phyloP scores from a whole-genome alignment of 140 eudicot genomes.

The Oenanthe javanica region DNA sequence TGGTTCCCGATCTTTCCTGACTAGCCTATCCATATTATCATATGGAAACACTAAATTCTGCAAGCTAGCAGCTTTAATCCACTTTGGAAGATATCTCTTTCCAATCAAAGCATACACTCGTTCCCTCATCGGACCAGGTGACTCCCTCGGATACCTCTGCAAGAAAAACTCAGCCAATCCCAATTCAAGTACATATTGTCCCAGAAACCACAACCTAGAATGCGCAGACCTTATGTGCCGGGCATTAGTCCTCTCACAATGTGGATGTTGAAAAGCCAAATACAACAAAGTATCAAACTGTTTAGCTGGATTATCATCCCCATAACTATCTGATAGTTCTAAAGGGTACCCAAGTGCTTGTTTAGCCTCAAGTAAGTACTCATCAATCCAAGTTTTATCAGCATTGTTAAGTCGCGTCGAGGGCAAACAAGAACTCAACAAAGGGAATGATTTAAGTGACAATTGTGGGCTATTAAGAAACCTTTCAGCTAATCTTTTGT shows the following conservation, averaged over 20 bases:
- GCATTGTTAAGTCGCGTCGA: conserved; percentile 60
- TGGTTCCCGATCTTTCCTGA: conserved; percentile 75
- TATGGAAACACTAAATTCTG: conserved; percentile 75
- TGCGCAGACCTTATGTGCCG: conserved; percentile 87
- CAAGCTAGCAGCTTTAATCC: conserved; percentile 96
- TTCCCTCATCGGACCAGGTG: conserved; percentile 99
- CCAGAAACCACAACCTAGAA: conserved; percentile 78
- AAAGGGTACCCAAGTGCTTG: conserved; percentile 95
- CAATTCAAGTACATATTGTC: conserved; percentile 84
- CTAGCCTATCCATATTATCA: conserved; percentile 81
- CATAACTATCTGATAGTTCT: conserved; percentile 69
- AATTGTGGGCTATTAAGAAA: conserved; percentile 90
- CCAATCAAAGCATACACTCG: conserved; percentile 88
- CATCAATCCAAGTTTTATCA: conserved; percentile 87
- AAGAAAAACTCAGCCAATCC: conserved; percentile 86
- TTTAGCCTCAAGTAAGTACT: conserved; percentile 79
- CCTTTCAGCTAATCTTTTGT: conserved; percentile 67
- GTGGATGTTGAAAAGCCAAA: conserved; percentile 91
- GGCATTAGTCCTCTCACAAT: conserved; percentile 78
- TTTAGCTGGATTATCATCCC: conserved; percentile 94
- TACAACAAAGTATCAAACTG: conserved; percentile 89
- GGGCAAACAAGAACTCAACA: conserved; percentile 87
- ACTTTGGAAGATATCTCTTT: conserved; percentile 80
- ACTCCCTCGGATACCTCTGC: conserved; percentile 95
- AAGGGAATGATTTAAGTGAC: conserved; percentile 80